Evolutionary conservation across 2,329 filamentous ascomycete species (phyloP).

Genomic region (Alternaria alternata): DNA sequence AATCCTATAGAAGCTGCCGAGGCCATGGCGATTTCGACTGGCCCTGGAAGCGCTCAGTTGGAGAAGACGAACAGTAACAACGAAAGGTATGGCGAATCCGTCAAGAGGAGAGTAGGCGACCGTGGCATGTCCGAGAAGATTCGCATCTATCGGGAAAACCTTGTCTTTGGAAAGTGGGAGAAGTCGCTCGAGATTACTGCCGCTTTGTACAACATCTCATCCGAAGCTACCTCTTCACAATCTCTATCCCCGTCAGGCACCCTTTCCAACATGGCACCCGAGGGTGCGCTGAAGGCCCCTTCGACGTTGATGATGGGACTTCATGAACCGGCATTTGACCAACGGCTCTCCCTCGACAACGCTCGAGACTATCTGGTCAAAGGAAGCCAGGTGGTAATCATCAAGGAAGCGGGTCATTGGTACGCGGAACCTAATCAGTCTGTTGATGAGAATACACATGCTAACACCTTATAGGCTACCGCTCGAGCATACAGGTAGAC

Average conservation of each 20-base stretch:
- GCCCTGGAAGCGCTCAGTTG: conserved; percentile 59
- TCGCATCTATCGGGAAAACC: conserved; percentile 62
- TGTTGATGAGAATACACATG: neutral
- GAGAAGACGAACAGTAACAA: conserved; percentile 23
- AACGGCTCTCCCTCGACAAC: conserved; percentile 60
- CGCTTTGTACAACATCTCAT: conserved; percentile 55
- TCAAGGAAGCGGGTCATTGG: conserved; percentile 64
- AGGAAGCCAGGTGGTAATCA: conserved; percentile 59
- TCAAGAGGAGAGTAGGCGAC: conserved; percentile 50
- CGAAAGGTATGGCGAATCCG: conserved; percentile 51
- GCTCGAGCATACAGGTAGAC: conserved; percentile 55
- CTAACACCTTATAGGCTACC: conserved; percentile 40
- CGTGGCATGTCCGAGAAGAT: conserved; percentile 62
- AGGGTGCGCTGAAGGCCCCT: conserved; percentile 60
- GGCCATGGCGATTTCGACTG: conserved; percentile 60
- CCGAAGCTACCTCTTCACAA: conserved; percentile 12
- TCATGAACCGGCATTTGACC: conserved; percentile 61
- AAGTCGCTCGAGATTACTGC: conserved; percentile 61
- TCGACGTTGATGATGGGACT: conserved; percentile 64
- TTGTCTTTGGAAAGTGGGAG: conserved; percentile 57
- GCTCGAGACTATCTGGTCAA: conserved; percentile 60
- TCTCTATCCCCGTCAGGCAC: conserved; percentile 36
- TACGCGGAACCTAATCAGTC: neutral
- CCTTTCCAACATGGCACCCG: conserved; percentile 54
- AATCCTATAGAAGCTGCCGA: conserved; percentile 50